A percentile compares a stretch with the other conserved stretches of the same genome.
These are phyloP conservation scores for Ustilago trichophora DNA, from an alignment of 1,284 basidiomycete genomes.

Conservation along the genomic window DNA sequence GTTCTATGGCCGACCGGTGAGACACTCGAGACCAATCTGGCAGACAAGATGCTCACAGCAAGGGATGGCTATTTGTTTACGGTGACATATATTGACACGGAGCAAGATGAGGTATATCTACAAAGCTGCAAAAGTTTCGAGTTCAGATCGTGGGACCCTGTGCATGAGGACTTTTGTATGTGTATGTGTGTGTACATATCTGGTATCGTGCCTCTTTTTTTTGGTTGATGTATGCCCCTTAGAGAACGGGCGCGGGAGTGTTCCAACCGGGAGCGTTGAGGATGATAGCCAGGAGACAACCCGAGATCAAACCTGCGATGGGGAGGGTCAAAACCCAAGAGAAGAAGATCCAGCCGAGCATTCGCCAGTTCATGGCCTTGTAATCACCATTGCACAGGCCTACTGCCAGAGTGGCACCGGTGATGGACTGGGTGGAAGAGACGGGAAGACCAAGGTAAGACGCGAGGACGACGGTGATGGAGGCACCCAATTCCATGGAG, in stretches of 20 bases:
- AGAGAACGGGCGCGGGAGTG: conserved; percentile 30
- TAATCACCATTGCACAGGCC: conserved; percentile 33
- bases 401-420: conserved; percentile 43
- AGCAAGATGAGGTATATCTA: no score
- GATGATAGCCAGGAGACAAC: conserved; percentile 32
- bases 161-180: no score
- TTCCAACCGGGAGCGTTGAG: conserved; percentile 47
- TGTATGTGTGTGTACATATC: conserved; percentile 1
- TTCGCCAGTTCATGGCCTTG: conserved; percentile 39
- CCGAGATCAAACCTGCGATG: conserved; percentile 41
- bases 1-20: no score
- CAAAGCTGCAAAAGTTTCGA: no score
- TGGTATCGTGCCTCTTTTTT: background rate
- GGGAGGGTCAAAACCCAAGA: conserved; percentile 49
- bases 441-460: conserved; percentile 35
- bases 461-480: conserved; percentile 39
- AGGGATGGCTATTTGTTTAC: no score
- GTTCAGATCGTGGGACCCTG: no score
- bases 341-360: conserved; percentile 44
- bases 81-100: no score
- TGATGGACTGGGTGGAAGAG: conserved; percentile 42
- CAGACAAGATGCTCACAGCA: no score
- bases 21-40: no score
- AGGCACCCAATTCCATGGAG: conserved; percentile 47
- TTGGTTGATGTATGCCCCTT: background rate